A percentile compares a stretch with the other conserved stretches of the same genome.
Conservation (phyloP, 768 basidiomycete genomes). For the Boletus vermiculosoides region DNA sequence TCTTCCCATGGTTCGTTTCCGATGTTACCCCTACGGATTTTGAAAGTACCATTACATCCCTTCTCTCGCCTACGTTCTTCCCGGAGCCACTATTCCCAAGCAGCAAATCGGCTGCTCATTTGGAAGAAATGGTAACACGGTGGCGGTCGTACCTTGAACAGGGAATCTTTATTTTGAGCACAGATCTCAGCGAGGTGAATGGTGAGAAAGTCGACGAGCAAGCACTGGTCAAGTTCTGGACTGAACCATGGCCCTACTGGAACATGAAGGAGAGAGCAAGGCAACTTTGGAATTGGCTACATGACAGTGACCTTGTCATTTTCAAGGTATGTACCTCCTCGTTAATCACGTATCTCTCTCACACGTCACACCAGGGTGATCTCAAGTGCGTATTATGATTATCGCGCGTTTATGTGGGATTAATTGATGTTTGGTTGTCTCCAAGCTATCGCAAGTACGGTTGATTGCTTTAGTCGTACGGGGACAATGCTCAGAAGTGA, state of each 20-base stretch:
- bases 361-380: constrained; percentile 61
- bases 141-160: constrained; percentile 71
- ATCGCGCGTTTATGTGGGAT: not conserved
- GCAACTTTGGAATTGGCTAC: constrained; percentile 50
- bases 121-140: constrained; percentile 60
- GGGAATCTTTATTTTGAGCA: constrained; percentile 69
- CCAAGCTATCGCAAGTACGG: constrained; percentile 80
- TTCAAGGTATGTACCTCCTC: constrained; percentile 61
- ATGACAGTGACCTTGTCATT: constrained; percentile 64
- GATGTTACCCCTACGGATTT: constrained; percentile 93
- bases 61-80: constrained; percentile 65
- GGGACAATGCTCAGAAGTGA: constrained; percentile 1
- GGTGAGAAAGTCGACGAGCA: constrained; percentile 24
- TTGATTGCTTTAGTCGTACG: not conserved
- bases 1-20: constrained; percentile 97
- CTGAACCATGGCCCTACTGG: constrained; percentile 73
- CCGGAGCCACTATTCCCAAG: constrained; percentile 23
- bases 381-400: constrained; percentile 66
- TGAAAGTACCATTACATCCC: constrained; percentile 47
- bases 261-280: constrained; percentile 57
- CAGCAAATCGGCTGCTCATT: constrained; percentile 36
- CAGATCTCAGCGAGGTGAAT: constrained; percentile 29
- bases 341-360: not conserved
- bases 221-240: constrained; percentile 60
- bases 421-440: constrained; percentile 1